Percentiles rank a stretch among this genome's conserved stretches.
These are phyloP conservation scores for Globisporangium orthogonon DNA, from an alignment of 352 stramenopile genomes.

Conservation along the genomic window DNA sequence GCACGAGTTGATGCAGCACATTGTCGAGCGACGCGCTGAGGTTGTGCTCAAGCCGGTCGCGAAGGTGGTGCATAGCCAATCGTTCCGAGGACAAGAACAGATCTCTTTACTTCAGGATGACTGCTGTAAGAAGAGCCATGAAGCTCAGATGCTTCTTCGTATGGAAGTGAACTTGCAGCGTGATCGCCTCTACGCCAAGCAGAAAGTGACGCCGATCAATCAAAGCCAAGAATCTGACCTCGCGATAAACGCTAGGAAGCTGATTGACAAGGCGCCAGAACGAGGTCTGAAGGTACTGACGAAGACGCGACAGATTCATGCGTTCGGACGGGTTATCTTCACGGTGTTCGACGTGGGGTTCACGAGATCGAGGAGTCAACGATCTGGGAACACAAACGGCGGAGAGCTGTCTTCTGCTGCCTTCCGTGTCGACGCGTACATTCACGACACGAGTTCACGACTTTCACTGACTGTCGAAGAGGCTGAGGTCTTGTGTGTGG, in stretches of 20 bases:
- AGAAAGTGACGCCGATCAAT: constrained; percentile 57
- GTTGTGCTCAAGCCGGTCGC: constrained; percentile 10
- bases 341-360: constrained; percentile 50
- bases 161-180: constrained; percentile 39
- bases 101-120: not conserved
- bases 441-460: constrained; percentile 36
- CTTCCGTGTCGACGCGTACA: constrained; percentile 57
- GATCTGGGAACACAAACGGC: not conserved
- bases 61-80: constrained; percentile 10
- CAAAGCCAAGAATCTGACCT: constrained; percentile 22
- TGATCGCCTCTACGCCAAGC: constrained; percentile 58
- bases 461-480: constrained; percentile 42
- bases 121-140: too few relatives aligned
- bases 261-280: constrained; percentile 44
- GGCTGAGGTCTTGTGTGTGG: constrained; percentile 35
- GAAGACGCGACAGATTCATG: constrained; percentile 24
- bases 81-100: constrained; percentile 7
- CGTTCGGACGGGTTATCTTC: constrained; percentile 38
- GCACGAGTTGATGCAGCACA: constrained; percentile 44
- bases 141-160: not conserved
- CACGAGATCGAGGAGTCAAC: constrained; percentile 5
- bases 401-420: constrained; percentile 2
- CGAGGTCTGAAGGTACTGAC: constrained; percentile 63
- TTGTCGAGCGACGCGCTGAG: constrained; percentile 38
- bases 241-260: constrained; percentile 33